Percentiles rank a stretch among this genome's conserved stretches.
phyloP scores from a whole-genome alignment of 495 filamentous ascomycete species.

The Penicillium chermesinum region DNA sequence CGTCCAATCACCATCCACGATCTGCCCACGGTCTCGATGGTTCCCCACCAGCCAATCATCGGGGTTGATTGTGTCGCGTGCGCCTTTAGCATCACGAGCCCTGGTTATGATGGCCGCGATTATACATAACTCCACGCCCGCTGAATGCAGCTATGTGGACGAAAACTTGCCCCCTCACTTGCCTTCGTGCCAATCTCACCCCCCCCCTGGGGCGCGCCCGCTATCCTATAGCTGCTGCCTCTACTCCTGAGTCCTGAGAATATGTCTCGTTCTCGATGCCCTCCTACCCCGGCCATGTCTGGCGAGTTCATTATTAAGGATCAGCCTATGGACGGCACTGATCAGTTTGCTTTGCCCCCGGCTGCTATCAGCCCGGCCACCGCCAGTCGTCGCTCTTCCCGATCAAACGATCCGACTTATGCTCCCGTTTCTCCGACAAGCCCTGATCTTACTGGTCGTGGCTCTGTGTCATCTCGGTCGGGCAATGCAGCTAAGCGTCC shows the following conservation, averaged over 20 bases:
- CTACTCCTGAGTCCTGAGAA: no score
- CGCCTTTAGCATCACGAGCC: constrained; percentile 13
- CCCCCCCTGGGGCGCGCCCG: no score
- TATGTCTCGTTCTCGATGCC: constrained; percentile 69
- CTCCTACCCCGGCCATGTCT: constrained; percentile 81
- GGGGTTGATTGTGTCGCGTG: constrained; percentile 24
- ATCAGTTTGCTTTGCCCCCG: constrained; percentile 77
- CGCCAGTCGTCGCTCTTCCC: constrained; percentile 39
- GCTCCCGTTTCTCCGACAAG: constrained; percentile 53
- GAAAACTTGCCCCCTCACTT: constrained; percentile 1
- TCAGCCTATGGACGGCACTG: constrained; percentile 49
- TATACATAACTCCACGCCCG: constrained; percentile 6
- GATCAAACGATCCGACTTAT: constrained; percentile 41
- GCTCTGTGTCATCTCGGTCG: constrained; percentile 54
- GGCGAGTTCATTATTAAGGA: constrained; percentile 78
- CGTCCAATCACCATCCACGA: background rate
- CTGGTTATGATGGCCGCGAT: background rate
- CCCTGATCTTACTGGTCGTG: constrained; percentile 33
- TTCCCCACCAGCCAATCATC: constrained; percentile 28
- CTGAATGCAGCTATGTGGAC: constrained; percentile 1
- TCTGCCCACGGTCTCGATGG: constrained; percentile 1
- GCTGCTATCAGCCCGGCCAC: constrained; percentile 58
- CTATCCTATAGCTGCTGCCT: no score
- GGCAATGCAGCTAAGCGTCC: constrained; percentile 45
- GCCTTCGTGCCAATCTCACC: no score